Conservation (phyloP, 1,139 yeast genomes). For the Sugiyamaella xylanicola region DNA sequence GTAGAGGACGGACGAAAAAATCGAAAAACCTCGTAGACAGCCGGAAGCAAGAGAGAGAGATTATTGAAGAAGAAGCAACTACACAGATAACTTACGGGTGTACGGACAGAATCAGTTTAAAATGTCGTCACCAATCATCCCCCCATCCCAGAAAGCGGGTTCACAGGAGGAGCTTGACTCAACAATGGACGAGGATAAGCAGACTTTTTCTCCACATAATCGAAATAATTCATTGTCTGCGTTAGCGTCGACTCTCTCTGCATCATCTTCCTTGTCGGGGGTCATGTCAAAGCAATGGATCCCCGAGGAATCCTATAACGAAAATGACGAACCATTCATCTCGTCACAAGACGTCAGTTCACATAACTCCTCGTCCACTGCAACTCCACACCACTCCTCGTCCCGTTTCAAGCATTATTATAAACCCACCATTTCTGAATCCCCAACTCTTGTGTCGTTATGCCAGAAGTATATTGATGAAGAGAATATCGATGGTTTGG, state of each 20-base stretch:
- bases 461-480: conserved; percentile 49
- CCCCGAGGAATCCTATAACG: conserved; percentile 19
- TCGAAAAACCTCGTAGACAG: background rate
- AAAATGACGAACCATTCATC: conserved; percentile 20
- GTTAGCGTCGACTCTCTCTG: conserved; percentile 35
- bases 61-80: background rate
- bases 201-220: conserved; percentile 10
- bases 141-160: background rate
- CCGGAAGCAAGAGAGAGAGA: too few relatives aligned
- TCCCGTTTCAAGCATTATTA: conserved; percentile 43
- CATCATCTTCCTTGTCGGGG: conserved; percentile 38
- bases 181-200: background rate
- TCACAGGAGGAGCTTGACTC: background rate
- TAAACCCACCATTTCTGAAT: conserved; percentile 43
- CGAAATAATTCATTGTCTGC: conserved; percentile 30
- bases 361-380: conserved; percentile 16
- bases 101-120: background rate
- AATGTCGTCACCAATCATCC: background rate
- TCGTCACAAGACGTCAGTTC: background rate
- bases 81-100: background rate
- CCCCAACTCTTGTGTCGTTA: conserved; percentile 40
- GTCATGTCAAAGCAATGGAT: conserved; percentile 24
- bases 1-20: background rate
- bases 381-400: conserved; percentile 22
- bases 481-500: conserved; percentile 66